These are phyloP conservation scores for Naganishia kalamii DNA, from an alignment of 768 basidiomycete species.

Conservation along the genomic window DNA sequence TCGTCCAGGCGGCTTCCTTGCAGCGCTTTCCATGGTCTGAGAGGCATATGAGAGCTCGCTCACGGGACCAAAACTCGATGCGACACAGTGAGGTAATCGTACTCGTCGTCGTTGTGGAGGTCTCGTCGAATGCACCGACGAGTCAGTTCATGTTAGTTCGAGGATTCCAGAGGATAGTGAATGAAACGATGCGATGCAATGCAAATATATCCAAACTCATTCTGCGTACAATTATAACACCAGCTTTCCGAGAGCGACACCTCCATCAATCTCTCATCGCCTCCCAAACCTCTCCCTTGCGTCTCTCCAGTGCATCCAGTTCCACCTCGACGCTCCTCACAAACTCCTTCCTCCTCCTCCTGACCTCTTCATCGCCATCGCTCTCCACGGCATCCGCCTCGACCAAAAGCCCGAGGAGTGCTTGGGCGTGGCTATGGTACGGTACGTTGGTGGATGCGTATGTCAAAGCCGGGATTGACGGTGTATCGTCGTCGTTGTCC, in stretches of 20 bases:
- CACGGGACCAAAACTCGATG: too few relatives aligned
- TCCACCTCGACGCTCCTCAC: slow-evolving; percentile 55
- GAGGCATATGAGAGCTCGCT: too few relatives aligned
- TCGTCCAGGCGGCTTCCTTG: too few relatives aligned
- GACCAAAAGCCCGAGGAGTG: slow-evolving; percentile 56
- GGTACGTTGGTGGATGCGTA: slow-evolving; percentile 57
- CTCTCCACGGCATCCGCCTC: slow-evolving; percentile 63
- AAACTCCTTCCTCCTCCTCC: slow-evolving; percentile 52
- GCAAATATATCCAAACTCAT: not conserved
- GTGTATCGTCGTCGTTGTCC: not conserved
- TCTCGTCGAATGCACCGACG: too few relatives aligned
- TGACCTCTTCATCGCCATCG: slow-evolving; percentile 54
- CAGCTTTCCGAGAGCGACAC: too few relatives aligned
- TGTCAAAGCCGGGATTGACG: slow-evolving; percentile 47
- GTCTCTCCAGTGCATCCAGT: slow-evolving; percentile 51
- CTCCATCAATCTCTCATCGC: not conserved
- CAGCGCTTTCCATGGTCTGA: too few relatives aligned
- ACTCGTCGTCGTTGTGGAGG: too few relatives aligned
- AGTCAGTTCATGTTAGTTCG: too few relatives aligned
- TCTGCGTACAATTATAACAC: too few relatives aligned
- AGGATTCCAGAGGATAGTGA: too few relatives aligned
- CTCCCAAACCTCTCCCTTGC: not conserved
- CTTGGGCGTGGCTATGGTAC: slow-evolving; percentile 57
- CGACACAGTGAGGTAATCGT: too few relatives aligned
- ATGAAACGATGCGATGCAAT: not conserved